Evolutionary conservation across 805 yeast species (phyloP), one percentile per base, ranked within the genome.

Genomic region (Pichia sporocuriosa): DNA sequence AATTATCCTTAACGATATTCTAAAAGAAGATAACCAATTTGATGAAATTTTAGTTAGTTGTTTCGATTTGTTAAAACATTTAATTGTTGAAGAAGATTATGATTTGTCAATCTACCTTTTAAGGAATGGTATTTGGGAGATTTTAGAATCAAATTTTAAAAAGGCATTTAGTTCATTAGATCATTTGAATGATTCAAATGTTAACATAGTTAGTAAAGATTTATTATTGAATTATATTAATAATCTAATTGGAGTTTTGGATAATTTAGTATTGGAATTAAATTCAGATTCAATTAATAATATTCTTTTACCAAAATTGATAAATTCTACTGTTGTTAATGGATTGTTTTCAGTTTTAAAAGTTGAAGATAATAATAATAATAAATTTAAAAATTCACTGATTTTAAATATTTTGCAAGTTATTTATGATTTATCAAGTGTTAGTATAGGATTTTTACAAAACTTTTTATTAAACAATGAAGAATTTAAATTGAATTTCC

Each of bases 81-180:
- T 90, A 42, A 81, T 83, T 3, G 69, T 86, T 40, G 95, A 86
- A 55, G 95, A 88, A 62, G 97, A 96, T 17, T 81, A 85, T 52
- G 95, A 86, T 48, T 73, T 86, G 28, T 77, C 87, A 22, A 73
- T 76, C 17, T 77, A 75, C 58, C 59, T 84, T 40, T 83, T 94
- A 84, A 75, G 97, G 56, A 77, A 78, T 15, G 78, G 83, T 47
- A 77, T 90, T 32, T 81, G 95, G 84, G 67, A 73, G 0, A 63
- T 73, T 22, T 69, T 87, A 31, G 73, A 70, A 35, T 48, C 58
- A 4, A 73, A 79, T 2, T 62, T 85, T 33, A 57, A 58, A 1
- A 79, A 79, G 47, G 70, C 79, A 20, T 57, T 66, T 28, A 58
- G 56, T 1, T 75, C 86, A 0, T 65, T 81, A 33, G 58, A 65